phyloP scores from a whole-genome alignment of 768 basidiomycete species.

The Rickenella mellea region DNA sequence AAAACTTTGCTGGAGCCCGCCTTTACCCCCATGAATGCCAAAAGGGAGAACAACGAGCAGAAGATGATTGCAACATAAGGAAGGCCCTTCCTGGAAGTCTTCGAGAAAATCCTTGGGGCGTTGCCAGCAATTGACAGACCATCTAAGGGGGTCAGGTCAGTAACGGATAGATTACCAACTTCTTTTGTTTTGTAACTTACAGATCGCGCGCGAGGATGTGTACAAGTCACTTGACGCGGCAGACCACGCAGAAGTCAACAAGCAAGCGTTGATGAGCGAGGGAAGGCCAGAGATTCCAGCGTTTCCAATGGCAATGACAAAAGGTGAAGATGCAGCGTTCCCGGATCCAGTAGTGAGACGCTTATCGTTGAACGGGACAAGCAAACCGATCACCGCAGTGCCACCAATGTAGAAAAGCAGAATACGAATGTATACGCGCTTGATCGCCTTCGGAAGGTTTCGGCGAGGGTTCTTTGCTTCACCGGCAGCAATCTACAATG shows the following conservation, averaged over 20 bases:
- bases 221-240: constrained; percentile 45
- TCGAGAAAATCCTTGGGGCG: constrained; percentile 42
- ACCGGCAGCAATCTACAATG: constrained; percentile 29
- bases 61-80: constrained; percentile 31
- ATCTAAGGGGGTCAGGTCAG: constrained; percentile 16
- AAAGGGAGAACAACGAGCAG: constrained; percentile 23
- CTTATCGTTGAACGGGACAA: constrained; percentile 24
- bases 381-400: constrained; percentile 32
- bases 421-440: constrained; percentile 41
- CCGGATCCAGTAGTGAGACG: constrained; percentile 15
- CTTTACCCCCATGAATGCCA: constrained; percentile 32
- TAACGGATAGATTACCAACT: neutral
- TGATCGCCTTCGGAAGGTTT: constrained; percentile 30
- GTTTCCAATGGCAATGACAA: constrained; percentile 28
- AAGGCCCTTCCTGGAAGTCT: constrained; percentile 28
- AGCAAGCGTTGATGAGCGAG: constrained; percentile 21
- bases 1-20: constrained; percentile 29
- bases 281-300: constrained; percentile 30
- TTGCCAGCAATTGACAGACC: constrained; percentile 43
- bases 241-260: constrained; percentile 48
- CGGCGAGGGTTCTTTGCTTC: constrained; percentile 42
- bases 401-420: constrained; percentile 36
- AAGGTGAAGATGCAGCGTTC: constrained; percentile 23
- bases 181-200: constrained; percentile 1
- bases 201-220: constrained; percentile 37